These are phyloP conservation scores for Trichoderma aggressivum DNA, from an alignment of 2,329 filamentous ascomycete species.

Conservation along the genomic window DNA sequence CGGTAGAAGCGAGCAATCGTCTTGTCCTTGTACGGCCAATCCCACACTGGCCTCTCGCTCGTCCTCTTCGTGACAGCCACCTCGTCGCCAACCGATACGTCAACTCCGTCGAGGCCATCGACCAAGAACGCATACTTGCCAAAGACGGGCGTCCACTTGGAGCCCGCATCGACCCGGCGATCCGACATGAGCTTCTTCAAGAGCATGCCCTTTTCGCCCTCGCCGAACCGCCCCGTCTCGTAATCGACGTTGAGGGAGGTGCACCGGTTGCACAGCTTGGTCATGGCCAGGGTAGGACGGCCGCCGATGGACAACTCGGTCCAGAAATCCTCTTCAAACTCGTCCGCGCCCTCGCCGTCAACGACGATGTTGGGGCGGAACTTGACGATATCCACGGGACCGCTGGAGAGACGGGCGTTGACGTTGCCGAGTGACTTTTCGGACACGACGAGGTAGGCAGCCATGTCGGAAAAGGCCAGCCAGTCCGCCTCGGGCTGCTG, in stretches of 20 bases:
- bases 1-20: conserved; percentile 14
- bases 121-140: conserved; percentile 66
- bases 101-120: conserved; percentile 24
- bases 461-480: conserved; percentile 71
- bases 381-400: conserved; percentile 60
- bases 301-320: conserved; percentile 50
- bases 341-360: conserved; percentile 49
- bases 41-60: conserved; percentile 50
- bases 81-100: conserved; percentile 53
- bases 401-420: conserved; percentile 50
- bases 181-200: conserved; percentile 69
- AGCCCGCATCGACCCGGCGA: conserved; percentile 65
- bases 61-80: conserved; percentile 50
- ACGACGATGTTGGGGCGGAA: conserved; percentile 73
- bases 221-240: conserved; percentile 55
- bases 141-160: conserved; percentile 67
- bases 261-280: conserved; percentile 68
- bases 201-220: conserved; percentile 56
- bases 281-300: conserved; percentile 50
- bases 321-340: conserved; percentile 74
- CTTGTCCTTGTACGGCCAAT: conserved; percentile 40
- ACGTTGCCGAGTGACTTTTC: conserved; percentile 68
- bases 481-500: conserved; percentile 38
- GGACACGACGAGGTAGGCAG: conserved; percentile 70
- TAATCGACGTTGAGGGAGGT: conserved; percentile 70